A percentile compares a stretch with the other conserved stretches of the same genome.
These are phyloP conservation scores for Sphaerulina vaccinii DNA, from an alignment of 2,329 filamentous ascomycete species.

Conservation along the genomic window DNA sequence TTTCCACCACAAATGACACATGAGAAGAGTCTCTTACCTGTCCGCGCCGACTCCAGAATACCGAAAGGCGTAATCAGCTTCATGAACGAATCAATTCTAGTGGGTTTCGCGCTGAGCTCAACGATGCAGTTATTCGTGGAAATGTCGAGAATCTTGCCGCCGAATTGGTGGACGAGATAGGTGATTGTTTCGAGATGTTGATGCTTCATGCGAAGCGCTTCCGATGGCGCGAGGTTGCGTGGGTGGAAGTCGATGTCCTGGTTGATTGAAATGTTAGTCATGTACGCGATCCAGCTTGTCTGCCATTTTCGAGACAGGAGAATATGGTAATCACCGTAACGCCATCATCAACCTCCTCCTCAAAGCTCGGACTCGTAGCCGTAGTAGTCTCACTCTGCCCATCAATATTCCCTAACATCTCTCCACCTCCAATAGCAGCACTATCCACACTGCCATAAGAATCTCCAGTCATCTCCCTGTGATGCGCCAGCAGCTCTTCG, in stretches of 20 bases:
- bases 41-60: conserved; percentile 92
- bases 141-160: conserved; percentile 95
- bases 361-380: conserved; percentile 8
- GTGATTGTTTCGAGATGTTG: conserved; percentile 96
- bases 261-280: not conserved
- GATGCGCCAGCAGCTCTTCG: conserved; percentile 91
- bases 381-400: conserved; percentile 17
- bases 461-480: conserved; percentile 75
- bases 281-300: too few relatives aligned
- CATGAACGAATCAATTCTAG: conserved; percentile 93
- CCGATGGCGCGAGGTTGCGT: conserved; percentile 76
- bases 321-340: conserved; percentile 5
- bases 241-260: conserved; percentile 75
- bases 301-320: not conserved
- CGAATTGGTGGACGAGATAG: conserved; percentile 94
- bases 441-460: conserved; percentile 21
- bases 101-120: conserved; percentile 90
- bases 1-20: not conserved
- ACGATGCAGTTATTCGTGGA: conserved; percentile 99
- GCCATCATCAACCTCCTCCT: conserved; percentile 6
- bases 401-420: conserved; percentile 20
- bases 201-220: conserved; percentile 94
- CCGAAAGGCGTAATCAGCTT: conserved; percentile 93
- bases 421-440: conserved; percentile 31
- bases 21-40: conserved; percentile 51